A percentile compares a stretch with the other conserved stretches of the same genome.
Conservation (phyloP, 768 basidiomycete species). For the Coprinopsis cinerea region DNA sequence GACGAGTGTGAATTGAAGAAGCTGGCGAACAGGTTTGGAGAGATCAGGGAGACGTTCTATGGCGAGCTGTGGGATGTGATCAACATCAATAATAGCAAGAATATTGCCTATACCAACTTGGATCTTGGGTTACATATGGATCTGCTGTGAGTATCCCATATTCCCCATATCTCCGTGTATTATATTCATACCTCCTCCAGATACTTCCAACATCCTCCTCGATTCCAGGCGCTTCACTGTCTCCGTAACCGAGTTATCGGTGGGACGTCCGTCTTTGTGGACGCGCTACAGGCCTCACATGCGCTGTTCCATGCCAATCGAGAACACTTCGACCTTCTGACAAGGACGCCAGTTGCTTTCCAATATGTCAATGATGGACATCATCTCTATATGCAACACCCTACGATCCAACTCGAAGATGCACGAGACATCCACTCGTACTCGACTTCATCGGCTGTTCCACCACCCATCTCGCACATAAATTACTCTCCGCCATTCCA, state of each 20-base stretch:
- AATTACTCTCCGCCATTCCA: constrained; percentile 97
- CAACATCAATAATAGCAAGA: constrained; percentile 65
- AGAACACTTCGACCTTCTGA: constrained; percentile 51
- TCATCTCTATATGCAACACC: constrained; percentile 66
- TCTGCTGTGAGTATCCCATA: constrained; percentile 59
- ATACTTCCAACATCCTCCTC: constrained; percentile 87
- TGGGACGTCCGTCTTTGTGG: constrained; percentile 83
- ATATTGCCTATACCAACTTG: constrained; percentile 94
- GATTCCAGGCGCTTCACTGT: constrained; percentile 90
- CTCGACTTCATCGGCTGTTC: constrained; percentile 11
- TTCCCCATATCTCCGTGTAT: background rate
- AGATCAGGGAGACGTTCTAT: constrained; percentile 85
- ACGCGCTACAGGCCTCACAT: constrained; percentile 62
- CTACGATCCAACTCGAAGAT: constrained; percentile 60
- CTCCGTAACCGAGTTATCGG: constrained; percentile 80
- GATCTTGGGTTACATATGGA: constrained; percentile 91
- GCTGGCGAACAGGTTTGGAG: constrained; percentile 67
- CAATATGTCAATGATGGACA: constrained; percentile 91
- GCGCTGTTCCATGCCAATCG: constrained; percentile 42
- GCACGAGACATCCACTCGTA: constrained; percentile 13
- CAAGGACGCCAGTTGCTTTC: constrained; percentile 66
- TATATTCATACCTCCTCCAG: constrained; percentile 30
- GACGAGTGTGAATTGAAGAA: constrained; percentile 58
- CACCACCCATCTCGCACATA: constrained; percentile 48
- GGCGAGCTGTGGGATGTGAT: constrained; percentile 86